Evolutionary conservation across 73 alveolate species (phyloP).

Genomic region (Breviolum minutum): DNA sequence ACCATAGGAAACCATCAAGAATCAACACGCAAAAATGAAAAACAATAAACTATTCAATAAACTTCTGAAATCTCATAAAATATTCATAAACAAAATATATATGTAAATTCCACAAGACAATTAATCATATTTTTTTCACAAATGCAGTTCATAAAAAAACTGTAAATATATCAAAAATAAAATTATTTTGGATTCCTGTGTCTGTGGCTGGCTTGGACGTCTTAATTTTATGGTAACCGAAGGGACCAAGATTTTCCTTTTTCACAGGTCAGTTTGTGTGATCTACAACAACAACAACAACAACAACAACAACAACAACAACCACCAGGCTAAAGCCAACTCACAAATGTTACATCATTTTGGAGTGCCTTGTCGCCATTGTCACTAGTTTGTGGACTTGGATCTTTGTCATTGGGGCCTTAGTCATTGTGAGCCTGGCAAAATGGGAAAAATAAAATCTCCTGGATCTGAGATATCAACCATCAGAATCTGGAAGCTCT

Average conservation of each 20-base stretch:
- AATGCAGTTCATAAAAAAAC: not conserved
- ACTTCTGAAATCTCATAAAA: not conserved
- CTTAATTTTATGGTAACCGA: not conserved
- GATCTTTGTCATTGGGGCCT: not conserved
- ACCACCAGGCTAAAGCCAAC: too few species aligned
- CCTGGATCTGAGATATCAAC: not conserved
- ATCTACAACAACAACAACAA: too few species aligned
- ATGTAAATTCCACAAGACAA: not conserved
- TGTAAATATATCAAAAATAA: not conserved
- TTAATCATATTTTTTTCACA: too few species aligned
- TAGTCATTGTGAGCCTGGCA: too few species aligned
- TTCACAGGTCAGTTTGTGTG: too few species aligned
- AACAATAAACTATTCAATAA: not conserved
- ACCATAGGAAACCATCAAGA: too few species aligned
- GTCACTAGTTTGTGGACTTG: not conserved
- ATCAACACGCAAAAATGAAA: not conserved
- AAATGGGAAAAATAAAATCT: not conserved
- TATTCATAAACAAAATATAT: not conserved
- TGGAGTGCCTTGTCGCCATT: not conserved
- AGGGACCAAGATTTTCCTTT: too few species aligned
- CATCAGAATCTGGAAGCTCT: constrained; percentile 53
- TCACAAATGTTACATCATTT: too few species aligned
- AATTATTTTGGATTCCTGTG: not conserved
- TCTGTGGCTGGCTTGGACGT: not conserved
- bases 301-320: too few species aligned